Evolutionary conservation across 345 rosid genomes (phyloP).

Genomic region (Camelina sativa): DNA sequence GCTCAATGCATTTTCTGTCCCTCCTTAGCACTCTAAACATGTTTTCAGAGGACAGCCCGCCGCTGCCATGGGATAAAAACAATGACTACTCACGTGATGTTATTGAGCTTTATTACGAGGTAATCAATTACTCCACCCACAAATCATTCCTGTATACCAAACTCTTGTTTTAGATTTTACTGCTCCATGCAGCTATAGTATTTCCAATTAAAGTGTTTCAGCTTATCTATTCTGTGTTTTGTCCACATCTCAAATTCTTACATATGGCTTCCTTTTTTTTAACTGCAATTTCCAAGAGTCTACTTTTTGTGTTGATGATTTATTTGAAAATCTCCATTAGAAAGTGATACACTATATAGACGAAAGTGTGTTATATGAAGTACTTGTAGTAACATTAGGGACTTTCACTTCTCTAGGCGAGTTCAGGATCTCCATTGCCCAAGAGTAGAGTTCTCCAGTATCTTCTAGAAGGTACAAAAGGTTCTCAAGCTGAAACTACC

Average conservation of each 20-base stretch:
- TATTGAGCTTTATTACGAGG: constrained; percentile 88
- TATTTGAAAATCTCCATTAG: not conserved
- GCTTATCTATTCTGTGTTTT: not conserved
- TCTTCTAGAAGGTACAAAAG: constrained; percentile 86
- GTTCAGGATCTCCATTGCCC: constrained; percentile 57
- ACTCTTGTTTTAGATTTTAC: not conserved
- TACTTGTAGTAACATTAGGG: constrained; percentile 12
- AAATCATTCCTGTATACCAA: not conserved
- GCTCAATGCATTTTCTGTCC: constrained; percentile 25
- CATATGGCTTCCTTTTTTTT: not conserved
- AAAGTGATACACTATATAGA: not conserved
- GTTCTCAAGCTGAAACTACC: constrained; percentile 58
- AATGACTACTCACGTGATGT: constrained; percentile 68
- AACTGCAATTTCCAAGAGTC: not conserved
- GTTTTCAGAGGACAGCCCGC: constrained; percentile 77
- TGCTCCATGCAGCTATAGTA: not conserved
- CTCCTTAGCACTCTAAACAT: constrained; percentile 74
- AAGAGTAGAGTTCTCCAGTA: constrained; percentile 57
- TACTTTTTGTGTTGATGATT: not conserved
- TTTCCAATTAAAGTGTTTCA: not conserved
- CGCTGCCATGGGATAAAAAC: constrained; percentile 77
- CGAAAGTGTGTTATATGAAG: constrained; percentile 16
- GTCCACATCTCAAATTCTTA: constrained; percentile 4
- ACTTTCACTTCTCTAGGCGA: constrained; percentile 52
- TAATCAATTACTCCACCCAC: constrained; percentile 37